Base-by-base conservation (phyloP, 2,329 filamentous ascomycete species). In the Paradendryphiella salina region DNA sequence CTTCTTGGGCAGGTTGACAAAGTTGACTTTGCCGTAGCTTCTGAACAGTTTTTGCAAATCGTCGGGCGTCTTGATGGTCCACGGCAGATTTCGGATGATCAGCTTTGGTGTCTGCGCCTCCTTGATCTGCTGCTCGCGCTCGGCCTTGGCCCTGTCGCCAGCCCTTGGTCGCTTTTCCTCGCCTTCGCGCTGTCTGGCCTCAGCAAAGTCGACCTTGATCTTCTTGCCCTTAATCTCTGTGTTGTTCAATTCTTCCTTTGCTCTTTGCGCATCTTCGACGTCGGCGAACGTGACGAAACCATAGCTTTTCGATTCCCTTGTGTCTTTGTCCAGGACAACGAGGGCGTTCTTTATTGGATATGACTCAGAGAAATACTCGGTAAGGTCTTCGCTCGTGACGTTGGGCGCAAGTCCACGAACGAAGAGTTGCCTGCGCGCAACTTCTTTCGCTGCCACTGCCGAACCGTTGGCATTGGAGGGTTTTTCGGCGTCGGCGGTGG, bases 231-330 rank as follows among this genome's bases (percentile, higher is more conserved):
- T 84, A 63, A 96, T 83, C 20, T 84, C 77, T 37, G 87, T 81
- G 56, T 89, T 89, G 73, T 96, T 85, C 67, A 96, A 83, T 71
- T 95, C 88, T 50, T 87, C 83, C 69, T 89, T 83, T 14, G 94
- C 95, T 57, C 86, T 83, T 59, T 86, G 79, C 10, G 93, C 92
- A 77, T 99, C 94, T 60, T 96, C 92, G 23, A 88, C 83, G 70
- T 99, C 94, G 63, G 92, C 90, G 66, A 99, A 94, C 2, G 94
- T 97, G 50, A 99, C 93, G 74, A 99, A 99, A 45, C 94, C 94
- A 73, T 91, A 99, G 14, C 94, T 93, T 69, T 90, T 88, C 11
- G 90, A 96, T 62, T 86, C 79, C 69, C 96, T 96, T 1, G 92
- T 96, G 59, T 85, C 80, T 13, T 88, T 85, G 71, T 99, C 93